These are phyloP conservation scores for Castanopsis chinensis DNA, from an alignment of 306 rosid genomes.

Conservation along the genomic window DNA sequence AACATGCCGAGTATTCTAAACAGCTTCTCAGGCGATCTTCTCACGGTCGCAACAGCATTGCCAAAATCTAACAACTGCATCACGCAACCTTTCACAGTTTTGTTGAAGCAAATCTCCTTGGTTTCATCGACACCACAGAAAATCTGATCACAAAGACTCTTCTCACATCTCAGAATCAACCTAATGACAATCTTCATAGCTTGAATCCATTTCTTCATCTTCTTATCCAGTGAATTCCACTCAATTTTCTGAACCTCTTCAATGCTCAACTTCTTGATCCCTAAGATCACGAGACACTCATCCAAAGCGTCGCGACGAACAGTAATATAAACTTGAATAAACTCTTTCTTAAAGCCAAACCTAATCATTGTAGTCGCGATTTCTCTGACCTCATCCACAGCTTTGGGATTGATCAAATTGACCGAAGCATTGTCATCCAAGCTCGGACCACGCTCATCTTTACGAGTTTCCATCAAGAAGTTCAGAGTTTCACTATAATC, in stretches of 20 bases:
- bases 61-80: constrained; percentile 88
- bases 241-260: constrained; percentile 67
- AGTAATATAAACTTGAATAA: too few species aligned
- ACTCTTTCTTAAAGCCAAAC: constrained; percentile 77
- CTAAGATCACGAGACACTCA: constrained; percentile 61
- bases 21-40: constrained; percentile 79
- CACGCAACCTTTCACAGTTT: constrained; percentile 78
- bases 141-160: constrained; percentile 67
- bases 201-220: constrained; percentile 91
- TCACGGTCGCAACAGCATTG: constrained; percentile 74
- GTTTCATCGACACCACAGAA: constrained; percentile 55
- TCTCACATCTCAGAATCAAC: constrained; percentile 63
- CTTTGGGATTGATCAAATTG: constrained; percentile 69
- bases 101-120: constrained; percentile 60
- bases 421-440: constrained; percentile 56
- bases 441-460: constrained; percentile 73
- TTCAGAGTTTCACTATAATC: too few species aligned
- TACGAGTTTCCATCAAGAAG: neutral
- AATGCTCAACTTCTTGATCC: too few species aligned
- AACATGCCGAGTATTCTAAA: constrained; percentile 93
- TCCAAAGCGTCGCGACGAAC: too few species aligned
- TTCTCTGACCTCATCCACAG: constrained; percentile 62
- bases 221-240: constrained; percentile 78
- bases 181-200: constrained; percentile 72
- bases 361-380: constrained; percentile 77